phyloP scores from a whole-genome alignment of 2,329 filamentous ascomycete species.

The Penicillium polonicum region DNA sequence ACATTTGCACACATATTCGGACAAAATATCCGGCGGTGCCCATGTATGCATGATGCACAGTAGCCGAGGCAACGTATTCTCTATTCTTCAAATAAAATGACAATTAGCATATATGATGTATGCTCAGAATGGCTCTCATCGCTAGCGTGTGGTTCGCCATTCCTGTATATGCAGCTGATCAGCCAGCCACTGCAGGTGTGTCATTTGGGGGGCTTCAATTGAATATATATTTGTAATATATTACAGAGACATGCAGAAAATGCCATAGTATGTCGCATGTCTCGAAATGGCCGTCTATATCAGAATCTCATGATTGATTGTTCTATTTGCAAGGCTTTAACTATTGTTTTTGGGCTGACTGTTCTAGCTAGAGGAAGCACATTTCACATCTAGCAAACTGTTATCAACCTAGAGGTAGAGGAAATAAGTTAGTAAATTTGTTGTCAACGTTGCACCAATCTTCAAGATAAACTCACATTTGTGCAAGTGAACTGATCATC shows the following conservation, averaged over 20 bases:
- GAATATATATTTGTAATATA: too few species aligned
- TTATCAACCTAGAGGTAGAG: neutral
- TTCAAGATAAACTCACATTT: slow-evolving; percentile 37
- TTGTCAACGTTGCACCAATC: neutral
- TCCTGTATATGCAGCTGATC: neutral
- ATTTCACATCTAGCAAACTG: neutral
- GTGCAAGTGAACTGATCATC: slow-evolving; percentile 45
- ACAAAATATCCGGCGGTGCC: neutral
- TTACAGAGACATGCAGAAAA: too few species aligned
- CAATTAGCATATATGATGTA: too few species aligned
- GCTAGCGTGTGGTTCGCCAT: neutral
- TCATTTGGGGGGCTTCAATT: too few species aligned
- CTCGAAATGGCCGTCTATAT: neutral
- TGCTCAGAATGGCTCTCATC: neutral
- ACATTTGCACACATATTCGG: neutral
- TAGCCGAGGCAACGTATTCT: neutral
- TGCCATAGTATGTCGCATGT: too few species aligned
- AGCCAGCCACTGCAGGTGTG: neutral
- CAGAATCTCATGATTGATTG: neutral
- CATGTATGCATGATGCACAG: too few species aligned
- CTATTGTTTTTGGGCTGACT: neutral
- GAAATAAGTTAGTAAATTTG: neutral
- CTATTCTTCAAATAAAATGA: neutral
- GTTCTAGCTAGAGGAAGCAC: neutral
- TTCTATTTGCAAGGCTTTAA: neutral